Evolutionary conservation across 2,329 filamentous ascomycete species (phyloP), one percentile per base, ranked within the genome.

Genomic region (Leptographium flavum): DNA sequence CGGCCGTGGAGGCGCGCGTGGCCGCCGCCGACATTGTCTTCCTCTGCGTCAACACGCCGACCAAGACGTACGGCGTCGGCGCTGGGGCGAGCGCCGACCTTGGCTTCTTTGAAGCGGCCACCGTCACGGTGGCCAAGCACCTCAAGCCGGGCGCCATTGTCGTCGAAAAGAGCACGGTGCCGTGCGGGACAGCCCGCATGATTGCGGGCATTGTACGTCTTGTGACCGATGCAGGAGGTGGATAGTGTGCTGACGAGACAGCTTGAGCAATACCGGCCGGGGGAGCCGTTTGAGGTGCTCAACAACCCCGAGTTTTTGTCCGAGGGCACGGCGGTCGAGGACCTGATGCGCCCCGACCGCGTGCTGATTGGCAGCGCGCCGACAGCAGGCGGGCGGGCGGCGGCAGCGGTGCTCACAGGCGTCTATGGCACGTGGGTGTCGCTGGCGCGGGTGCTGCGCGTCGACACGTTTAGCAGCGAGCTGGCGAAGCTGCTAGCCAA

Each of bases 381-480:
- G 9, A 23, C 44, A 9, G 32, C 44, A 1, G 39, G 23, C 4
- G 44, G 44, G 3, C 37, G 37, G 3, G 39, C 25, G 1, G 44
- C 44, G 3, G 39, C 44, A 3, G 39, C 13, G 7, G 27, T 33
- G 3, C 33, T 46, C 8, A 46, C 38, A 33, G 19, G 22, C 17
- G 44, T 46, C 8, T 46, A 46, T 19, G 39, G 32, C 9, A 39
- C 44, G 9, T 46, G 44, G 44, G 44, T 46, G 14, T 39, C 44
- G 6, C 17, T 4, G 5, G 19, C 10, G 3, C 44, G n/a, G 11
- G 27, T 46, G 10, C 11, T 46, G 15, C 36, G 21, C 2, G 44
- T 38, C 15, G 28, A 42, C 27, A 46, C 44, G 10, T 46, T 46
- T 31, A 46, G 44, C 44, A 46, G 44, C 33, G 44, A 46, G 44